These are phyloP conservation scores for Beauveria australis DNA, from an alignment of 2,329 filamentous ascomycete species.

Conservation along the genomic window DNA sequence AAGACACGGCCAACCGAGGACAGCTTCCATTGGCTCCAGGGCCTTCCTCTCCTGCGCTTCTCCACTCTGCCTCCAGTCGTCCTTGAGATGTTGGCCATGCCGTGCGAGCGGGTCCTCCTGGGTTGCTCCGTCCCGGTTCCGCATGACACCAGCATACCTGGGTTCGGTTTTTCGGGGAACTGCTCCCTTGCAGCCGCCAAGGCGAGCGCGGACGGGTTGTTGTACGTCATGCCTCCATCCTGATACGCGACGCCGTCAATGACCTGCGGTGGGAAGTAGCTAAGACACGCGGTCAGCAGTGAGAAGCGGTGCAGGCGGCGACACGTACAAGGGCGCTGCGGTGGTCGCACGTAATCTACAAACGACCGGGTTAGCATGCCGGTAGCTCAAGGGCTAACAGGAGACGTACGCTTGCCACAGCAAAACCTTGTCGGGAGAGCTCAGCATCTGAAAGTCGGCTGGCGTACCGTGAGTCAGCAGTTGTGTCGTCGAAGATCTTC, in stretches of 20 bases:
- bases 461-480: background rate
- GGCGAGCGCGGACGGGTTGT: background rate
- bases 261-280: background rate
- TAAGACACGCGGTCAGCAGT: background rate
- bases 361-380: background rate
- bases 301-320: background rate
- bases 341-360: background rate
- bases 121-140: background rate
- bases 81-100: background rate
- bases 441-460: background rate
- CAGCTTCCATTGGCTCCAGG: background rate
- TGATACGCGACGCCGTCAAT: background rate
- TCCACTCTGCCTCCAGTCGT: background rate
- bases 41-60: background rate
- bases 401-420: background rate
- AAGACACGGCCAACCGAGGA: background rate
- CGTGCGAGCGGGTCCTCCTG: background rate
- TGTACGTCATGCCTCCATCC: background rate
- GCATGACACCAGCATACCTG: background rate
- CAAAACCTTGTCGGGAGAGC: background rate
- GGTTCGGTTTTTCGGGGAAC: background rate
- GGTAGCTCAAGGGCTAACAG: background rate
- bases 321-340: background rate
- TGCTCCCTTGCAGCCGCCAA: background rate
- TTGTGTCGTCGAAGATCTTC: no score